These are phyloP conservation scores for Fusarium fujikuroi DNA, from an alignment of 2,329 filamentous ascomycete species.

Conservation along the genomic window DNA sequence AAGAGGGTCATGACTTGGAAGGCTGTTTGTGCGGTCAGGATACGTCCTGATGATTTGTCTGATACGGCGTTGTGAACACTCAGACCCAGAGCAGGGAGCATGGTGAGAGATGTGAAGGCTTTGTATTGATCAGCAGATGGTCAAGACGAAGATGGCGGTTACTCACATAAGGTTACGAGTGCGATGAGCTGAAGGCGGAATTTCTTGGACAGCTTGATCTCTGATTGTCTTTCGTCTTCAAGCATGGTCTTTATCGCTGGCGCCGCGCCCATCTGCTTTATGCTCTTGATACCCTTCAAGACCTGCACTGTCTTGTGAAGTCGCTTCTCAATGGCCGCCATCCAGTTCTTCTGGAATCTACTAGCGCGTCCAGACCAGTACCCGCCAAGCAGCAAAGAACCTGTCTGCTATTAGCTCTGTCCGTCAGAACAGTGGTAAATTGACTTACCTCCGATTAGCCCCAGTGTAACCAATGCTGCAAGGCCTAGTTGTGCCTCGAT, in stretches of 20 bases:
- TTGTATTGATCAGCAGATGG: rapidly evolving
- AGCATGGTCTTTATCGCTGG: neutral
- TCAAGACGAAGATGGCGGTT: rapidly evolving
- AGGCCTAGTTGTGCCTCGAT: neutral
- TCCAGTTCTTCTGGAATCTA: neutral
- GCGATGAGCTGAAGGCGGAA: neutral
- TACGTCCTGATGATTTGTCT: neutral
- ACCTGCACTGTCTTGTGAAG: neutral
- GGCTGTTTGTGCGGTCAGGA: neutral
- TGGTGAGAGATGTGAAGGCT: neutral
- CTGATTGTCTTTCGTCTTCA: neutral
- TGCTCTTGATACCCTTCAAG: neutral
- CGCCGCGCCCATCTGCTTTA: neutral
- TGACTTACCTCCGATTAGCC: neutral
- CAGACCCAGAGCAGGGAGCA: neutral
- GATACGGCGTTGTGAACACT: neutral
- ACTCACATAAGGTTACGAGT: neutral
- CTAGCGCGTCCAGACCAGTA: neutral
- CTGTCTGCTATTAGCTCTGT: neutral
- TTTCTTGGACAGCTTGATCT: neutral
- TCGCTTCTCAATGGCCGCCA: neutral
- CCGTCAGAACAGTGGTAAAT: rapidly evolving
- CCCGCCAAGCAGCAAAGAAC: rapidly evolving
- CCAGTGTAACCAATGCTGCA: neutral
- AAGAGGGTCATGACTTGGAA: neutral